Base-by-base conservation (phyloP, 768 basidiomycete species). In the Boletus rex-veris region DNA sequence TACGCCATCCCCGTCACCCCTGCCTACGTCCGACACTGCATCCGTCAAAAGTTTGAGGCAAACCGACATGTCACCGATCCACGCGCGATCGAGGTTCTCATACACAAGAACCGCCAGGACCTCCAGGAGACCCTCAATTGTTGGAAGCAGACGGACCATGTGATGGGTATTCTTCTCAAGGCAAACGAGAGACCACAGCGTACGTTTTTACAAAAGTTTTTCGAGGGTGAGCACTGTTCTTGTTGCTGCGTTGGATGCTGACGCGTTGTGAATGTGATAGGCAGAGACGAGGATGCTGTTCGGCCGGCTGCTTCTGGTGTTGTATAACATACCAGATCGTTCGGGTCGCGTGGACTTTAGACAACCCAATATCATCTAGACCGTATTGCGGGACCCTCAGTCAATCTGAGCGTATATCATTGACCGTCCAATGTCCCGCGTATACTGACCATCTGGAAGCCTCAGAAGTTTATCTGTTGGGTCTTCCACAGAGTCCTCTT, bases 101-200 rank as follows among this genome's bases (percentile, higher is more conserved):
- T 97, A 38, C 79, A 88, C 66, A 98, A 98, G 77, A 79, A 82
- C 48, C 77, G 84, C 58, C 88, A 85, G 74, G 93, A 98, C 61
- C 91, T 84, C 65, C 96, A 98, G 77, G 96, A 98, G 78, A 87
- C 88, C 48, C 77, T 97, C 78, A 98, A 98, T 67, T 82, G 81
- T 63, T 98, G 94, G 94, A 94, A 94, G 66, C 88, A 90, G 75
- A 80, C 77, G 40, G 88, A 91, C 56, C 90, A 93, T 65, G 75
- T 93, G 30, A 71, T 85, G 70, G 90, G 89, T 3, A 80, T 89
- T 33, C 67, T 92, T 46, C 70, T 91, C 54, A 69, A 79, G 56
- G 59, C 67, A 50, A 72, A 77, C 1, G 73, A 78, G 49, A 76
- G 79, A 54, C 75, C 75, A 6, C 73, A 69, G 53, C 70, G 75